Evolutionary conservation across 2,329 filamentous ascomycete genomes (phyloP).

Genomic region (Penicillium sp.): DNA sequence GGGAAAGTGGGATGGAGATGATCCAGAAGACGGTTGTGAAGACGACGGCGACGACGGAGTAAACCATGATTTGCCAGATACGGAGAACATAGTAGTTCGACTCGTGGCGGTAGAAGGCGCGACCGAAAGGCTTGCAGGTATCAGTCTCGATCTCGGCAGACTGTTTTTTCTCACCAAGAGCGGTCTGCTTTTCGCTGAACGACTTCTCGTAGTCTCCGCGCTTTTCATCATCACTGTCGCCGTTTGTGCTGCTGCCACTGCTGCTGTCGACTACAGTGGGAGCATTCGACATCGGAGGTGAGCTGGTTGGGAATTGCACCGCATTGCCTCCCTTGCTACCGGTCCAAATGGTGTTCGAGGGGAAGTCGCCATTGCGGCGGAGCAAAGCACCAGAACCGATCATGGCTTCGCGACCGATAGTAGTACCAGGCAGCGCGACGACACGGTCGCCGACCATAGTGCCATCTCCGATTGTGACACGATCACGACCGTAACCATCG

Average conservation of each 20-base stretch:
- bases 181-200: background rate
- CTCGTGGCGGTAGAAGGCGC: slow-evolving; percentile 55
- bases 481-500: slow-evolving; percentile 52
- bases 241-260: slow-evolving; percentile 8
- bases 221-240: slow-evolving; percentile 10
- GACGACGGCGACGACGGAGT: slow-evolving; percentile 50
- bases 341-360: slow-evolving; percentile 50
- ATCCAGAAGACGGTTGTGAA: slow-evolving; percentile 53
- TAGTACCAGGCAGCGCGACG: slow-evolving; percentile 53
- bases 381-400: slow-evolving; percentile 58
- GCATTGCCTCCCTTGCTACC: slow-evolving; percentile 55
- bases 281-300: slow-evolving; percentile 12
- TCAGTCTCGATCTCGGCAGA: slow-evolving; percentile 7
- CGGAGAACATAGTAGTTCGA: slow-evolving; percentile 54
- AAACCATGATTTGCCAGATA: slow-evolving; percentile 51
- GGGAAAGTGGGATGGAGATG: slow-evolving; percentile 49
- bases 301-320: slow-evolving; percentile 41
- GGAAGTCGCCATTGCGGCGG: slow-evolving; percentile 47
- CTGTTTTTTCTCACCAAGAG: background rate
- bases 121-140: slow-evolving; percentile 52
- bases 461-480: slow-evolving; percentile 48
- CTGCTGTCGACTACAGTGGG: slow-evolving; percentile 13
- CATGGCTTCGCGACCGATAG: slow-evolving; percentile 50
- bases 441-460: slow-evolving; percentile 61
- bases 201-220: background rate